Conservation (phyloP, 139 green algal genomes). For the Chlamydomonas applanata region DNA sequence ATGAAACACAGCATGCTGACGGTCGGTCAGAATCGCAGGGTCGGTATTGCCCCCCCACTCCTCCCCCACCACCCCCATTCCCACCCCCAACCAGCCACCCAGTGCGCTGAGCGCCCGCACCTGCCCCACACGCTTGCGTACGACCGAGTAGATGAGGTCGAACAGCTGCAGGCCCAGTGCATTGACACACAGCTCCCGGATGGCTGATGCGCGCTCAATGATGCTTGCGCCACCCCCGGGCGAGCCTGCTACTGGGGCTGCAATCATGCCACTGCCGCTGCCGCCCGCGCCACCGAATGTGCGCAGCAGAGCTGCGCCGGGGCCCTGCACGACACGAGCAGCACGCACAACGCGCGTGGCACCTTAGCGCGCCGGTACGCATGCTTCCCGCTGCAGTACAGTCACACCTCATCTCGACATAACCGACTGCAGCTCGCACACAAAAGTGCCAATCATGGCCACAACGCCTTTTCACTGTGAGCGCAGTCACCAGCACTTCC, state of each 20-base stretch:
- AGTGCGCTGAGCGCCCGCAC: too few relatives aligned
- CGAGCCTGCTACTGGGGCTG: background rate
- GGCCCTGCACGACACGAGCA: background rate
- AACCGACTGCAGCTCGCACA: too few relatives aligned
- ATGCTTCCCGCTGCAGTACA: too few relatives aligned
- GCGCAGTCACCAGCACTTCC: too few relatives aligned
- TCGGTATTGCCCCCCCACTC: background rate
- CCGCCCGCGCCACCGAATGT: background rate
- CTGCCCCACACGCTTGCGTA: constrained; percentile 30
- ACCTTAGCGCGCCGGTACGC: too few relatives aligned
- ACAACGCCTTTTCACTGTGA: background rate
- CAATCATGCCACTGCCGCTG: background rate
- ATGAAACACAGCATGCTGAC: background rate
- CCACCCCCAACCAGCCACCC: too few relatives aligned
- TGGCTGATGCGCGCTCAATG: constrained; percentile 27
- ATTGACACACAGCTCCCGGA: constrained; percentile 27
- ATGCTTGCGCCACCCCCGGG: background rate
- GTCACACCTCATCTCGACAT: too few relatives aligned
- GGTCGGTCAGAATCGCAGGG: background rate
- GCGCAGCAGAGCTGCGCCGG: background rate
- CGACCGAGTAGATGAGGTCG: constrained; percentile 34
- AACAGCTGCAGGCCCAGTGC: constrained; percentile 35
- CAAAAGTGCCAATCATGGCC: too few relatives aligned
- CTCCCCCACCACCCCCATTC: background rate
- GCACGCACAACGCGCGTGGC: too few relatives aligned